phyloP scores from a whole-genome alignment of 148 eudicot genomes.

The Rheum nobile region DNA sequence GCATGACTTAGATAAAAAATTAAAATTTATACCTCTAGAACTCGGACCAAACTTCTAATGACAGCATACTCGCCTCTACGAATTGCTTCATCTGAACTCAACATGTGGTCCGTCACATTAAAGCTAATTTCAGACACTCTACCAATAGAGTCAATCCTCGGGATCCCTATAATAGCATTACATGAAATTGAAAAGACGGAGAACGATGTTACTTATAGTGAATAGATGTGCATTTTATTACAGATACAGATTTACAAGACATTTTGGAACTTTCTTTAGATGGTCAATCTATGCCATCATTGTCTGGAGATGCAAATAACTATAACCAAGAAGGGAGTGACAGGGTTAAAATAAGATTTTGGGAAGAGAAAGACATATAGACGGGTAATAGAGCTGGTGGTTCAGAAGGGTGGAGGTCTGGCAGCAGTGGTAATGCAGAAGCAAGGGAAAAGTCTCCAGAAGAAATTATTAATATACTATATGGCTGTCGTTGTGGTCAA shows the following conservation, averaged over 20 bases:
- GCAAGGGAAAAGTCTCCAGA: no score
- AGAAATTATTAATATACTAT: no score
- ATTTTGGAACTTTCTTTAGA: not conserved
- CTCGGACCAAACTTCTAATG: constrained; percentile 88
- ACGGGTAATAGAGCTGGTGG: no score
- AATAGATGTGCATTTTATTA: not conserved
- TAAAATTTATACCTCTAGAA: constrained; percentile 53
- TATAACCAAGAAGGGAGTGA: not conserved
- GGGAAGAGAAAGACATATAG: not conserved
- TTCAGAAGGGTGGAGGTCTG: no score
- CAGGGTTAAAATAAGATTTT: not conserved
- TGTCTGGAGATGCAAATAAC: not conserved
- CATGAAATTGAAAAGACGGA: constrained; percentile 6
- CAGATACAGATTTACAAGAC: not conserved
- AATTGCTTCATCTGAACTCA: constrained; percentile 70
- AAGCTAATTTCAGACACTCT: constrained; percentile 46
- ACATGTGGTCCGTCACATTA: constrained; percentile 36
- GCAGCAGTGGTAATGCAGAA: no score
- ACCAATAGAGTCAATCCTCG: constrained; percentile 67
- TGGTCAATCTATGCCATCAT: not conserved
- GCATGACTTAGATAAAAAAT: not conserved
- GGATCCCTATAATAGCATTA: constrained; percentile 42
- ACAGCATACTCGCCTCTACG: constrained; percentile 93
- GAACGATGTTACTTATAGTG: not conserved
- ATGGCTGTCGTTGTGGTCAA: not conserved